Base-by-base conservation (phyloP, 208 protist genomes). In the Leishmania braziliensis region DNA sequence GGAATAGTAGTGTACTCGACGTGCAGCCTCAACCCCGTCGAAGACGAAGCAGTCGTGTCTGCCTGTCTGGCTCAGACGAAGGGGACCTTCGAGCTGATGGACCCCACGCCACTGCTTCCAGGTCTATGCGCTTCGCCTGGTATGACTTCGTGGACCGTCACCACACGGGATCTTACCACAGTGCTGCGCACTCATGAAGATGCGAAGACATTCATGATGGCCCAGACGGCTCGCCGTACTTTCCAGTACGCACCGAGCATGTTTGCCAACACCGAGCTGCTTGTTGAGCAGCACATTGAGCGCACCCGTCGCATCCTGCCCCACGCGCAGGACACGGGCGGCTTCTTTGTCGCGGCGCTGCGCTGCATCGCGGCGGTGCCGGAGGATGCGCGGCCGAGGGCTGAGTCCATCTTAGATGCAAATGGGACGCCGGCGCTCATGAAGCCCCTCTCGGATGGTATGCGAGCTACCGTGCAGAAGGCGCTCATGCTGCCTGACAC, bases 271-370 rank as follows among this genome's bases (percentile, higher is more conserved):
- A 65, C 74, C 46, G 86, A 86, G 69, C 73, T 79, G 18, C 86
- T 97, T 2, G 20, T 77, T 74, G 70, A 78, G 60, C 92, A 97
- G 83, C 86, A 96, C 75, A 95, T 99, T 14, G 85, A 96, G 62
- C 88, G 87, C 46, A 89, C 93, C 54, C 88, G 98, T 54, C 94
- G 98, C 36, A 83, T 99, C 10, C 85, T 99, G 71, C 98, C 98
- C 23, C 98, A 99, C 79, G 62, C 91, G n/a, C 97, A 99, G 84
- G 93, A 99, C 88, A 99, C 97, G 26, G 98, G 98, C 50, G 98
- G 98, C 66, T 99, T 99, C 90, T 99, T 99, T 86, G 88, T 99
- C 26, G 97, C 98, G 0, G 93, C 97, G 43, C 80, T 99, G 84
- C 83, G 89, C 53, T 96, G 93, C 78, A 81, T 97, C 10, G 70